A percentile compares a stretch with the other conserved stretches of the same genome.
Conservation (phyloP, 441 rosid species). For the Pelargonium cotyledonis region DNA sequence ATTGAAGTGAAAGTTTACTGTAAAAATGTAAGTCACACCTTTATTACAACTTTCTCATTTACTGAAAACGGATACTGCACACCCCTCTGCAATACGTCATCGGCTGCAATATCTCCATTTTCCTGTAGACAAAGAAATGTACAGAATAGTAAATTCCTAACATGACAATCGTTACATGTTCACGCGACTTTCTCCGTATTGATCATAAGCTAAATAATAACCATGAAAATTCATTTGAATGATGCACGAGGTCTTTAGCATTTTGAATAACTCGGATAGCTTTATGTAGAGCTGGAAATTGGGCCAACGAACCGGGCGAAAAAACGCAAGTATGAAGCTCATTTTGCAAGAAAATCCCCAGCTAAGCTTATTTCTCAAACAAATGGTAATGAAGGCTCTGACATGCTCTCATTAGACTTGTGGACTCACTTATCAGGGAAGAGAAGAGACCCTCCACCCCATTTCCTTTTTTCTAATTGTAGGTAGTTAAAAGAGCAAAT, state of each 20-base stretch:
- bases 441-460: no score
- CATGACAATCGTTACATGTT: neutral
- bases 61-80: slow-evolving; percentile 87
- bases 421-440: no score
- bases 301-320: no score
- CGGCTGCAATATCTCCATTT: slow-evolving; percentile 60
- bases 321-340: no score
- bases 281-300: neutral
- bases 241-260: neutral
- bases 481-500: slow-evolving; percentile 5
- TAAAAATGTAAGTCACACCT: slow-evolving; percentile 36
- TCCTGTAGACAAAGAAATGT: slow-evolving; percentile 38
- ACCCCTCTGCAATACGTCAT: slow-evolving; percentile 57
- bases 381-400: no score
- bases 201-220: neutral
- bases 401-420: no score
- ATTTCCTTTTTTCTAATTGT: no score
- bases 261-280: neutral
- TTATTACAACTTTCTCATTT: slow-evolving; percentile 85
- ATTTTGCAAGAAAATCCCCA: no score
- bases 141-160: neutral
- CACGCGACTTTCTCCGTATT: neutral
- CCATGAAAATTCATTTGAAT: neutral
- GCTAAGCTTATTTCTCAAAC: no score
- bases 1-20: slow-evolving; percentile 8